Percentiles rank a stretch among this genome's conserved stretches.
These are phyloP conservation scores for Leishmania tarentolae DNA, from an alignment of 208 protist species.

Conservation along the genomic window DNA sequence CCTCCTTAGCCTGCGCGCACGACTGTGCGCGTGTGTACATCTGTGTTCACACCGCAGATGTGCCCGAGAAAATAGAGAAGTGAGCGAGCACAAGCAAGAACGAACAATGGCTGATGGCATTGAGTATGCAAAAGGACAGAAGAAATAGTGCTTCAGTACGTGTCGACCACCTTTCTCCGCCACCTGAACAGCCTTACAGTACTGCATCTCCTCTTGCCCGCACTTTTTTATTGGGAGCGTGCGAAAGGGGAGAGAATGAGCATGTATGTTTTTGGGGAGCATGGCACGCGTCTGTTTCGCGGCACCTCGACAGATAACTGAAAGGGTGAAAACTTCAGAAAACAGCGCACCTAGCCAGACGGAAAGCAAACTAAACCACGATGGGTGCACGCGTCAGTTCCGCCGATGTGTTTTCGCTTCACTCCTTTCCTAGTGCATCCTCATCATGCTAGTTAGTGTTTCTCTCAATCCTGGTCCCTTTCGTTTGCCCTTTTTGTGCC, in stretches of 20 bases:
- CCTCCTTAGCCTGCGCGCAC: background rate
- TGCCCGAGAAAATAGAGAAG: background rate
- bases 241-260: background rate
- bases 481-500: background rate
- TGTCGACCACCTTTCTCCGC: background rate
- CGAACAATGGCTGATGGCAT: background rate
- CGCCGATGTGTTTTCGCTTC: background rate
- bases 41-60: background rate
- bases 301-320: background rate
- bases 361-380: background rate
- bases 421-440: background rate
- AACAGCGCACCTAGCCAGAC: background rate
- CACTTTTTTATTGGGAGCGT: background rate
- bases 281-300: background rate
- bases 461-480: background rate
- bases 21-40: background rate
- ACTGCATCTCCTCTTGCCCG: background rate
- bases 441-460: background rate
- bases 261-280: background rate
- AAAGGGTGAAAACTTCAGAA: background rate
- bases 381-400: background rate
- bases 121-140: background rate
- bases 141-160: background rate
- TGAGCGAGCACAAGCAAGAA: background rate
- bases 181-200: background rate